Conservation (phyloP, 2,329 filamentous ascomycete species). For the Blastomyces silverae region DNA sequence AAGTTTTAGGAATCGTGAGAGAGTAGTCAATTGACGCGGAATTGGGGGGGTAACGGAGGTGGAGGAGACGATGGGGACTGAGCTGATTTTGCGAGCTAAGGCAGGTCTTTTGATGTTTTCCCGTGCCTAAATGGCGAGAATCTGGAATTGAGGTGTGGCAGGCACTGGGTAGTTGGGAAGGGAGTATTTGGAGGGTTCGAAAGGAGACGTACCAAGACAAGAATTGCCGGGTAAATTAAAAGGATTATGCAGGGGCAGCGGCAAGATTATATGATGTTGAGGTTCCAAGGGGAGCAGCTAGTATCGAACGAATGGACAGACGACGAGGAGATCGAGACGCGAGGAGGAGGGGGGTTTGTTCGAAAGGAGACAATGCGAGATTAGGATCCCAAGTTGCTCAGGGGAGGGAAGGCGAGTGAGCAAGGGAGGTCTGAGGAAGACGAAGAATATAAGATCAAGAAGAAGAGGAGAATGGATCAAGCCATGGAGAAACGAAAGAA, state of each 20-base stretch:
- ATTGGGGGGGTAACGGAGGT: background rate
- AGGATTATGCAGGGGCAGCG: background rate
- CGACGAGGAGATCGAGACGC: background rate
- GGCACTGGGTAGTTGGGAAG: too few relatives aligned
- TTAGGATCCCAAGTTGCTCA: constrained; percentile 7
- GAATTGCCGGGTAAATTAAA: constrained; percentile 1
- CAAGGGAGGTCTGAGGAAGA: background rate
- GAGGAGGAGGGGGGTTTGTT: background rate
- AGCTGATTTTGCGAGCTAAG: background rate
- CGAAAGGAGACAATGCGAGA: background rate
- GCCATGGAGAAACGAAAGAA: constrained; percentile 9
- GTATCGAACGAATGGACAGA: background rate
- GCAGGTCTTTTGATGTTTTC: background rate
- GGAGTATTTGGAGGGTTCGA: background rate
- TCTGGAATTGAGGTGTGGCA: background rate
- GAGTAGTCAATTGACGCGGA: background rate
- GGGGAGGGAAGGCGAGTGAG: background rate
- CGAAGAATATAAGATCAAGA: background rate
- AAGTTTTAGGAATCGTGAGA: too few relatives aligned
- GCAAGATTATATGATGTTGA: background rate
- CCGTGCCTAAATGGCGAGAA: background rate
- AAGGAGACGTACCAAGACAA: background rate
- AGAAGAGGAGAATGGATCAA: constrained; percentile 7
- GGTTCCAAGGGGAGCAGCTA: background rate
- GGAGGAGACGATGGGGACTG: background rate